Base-by-base conservation (phyloP, 371 early-diverging fungal genomes). In the Homolaphlyctis polyrhiza region DNA sequence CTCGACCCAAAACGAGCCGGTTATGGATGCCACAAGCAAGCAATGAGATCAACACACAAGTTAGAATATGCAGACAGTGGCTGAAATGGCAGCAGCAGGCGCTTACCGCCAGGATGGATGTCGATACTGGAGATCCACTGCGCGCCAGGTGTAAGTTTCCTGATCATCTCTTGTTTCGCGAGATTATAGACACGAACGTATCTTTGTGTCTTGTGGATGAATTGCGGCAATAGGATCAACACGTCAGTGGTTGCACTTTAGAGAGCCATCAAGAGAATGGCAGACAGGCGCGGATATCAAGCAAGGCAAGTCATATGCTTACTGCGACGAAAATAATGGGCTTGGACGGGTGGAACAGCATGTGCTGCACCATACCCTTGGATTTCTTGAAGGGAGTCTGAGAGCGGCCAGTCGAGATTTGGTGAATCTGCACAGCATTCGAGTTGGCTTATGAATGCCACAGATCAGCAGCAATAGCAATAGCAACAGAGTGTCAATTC, bases 61-160 rank as follows among this genome's bases (percentile, higher is more conserved):
- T n/a, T 47, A 27, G 50, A 28, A 2, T 66, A 34, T 16, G 6
- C 8, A n/a, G n/a, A n/a, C n/a, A n/a, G n/a, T n/a, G n/a, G 58
- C 21, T 6, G 6, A 8, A 6, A 18, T 28, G 27, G 32, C 11
- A 63, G 23, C 1, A 2, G 58, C 60, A 2, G 29, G 30, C 35
- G 28, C 48, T 23, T 69, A 61, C 85, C 87, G 28, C 55, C 51
- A 29, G 97, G 95, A 71, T 98, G 98, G 50, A 96, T 75, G 72
- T 92, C 94, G 71, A 98, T 80, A 68, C 88, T 88, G 1, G 97
- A 96, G 59, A 97, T 91, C 97, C 96, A 96, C 75, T 91, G 89
- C 60, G 86, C 88, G 27, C 91, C 88, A 0, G 95, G 83, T 66
- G 82, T 81, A 59, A 97, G 83, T 27, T 88, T 92, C 76, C 89